Conservation (phyloP, 495 filamentous ascomycete genomes). For the Penicillium soppii region DNA sequence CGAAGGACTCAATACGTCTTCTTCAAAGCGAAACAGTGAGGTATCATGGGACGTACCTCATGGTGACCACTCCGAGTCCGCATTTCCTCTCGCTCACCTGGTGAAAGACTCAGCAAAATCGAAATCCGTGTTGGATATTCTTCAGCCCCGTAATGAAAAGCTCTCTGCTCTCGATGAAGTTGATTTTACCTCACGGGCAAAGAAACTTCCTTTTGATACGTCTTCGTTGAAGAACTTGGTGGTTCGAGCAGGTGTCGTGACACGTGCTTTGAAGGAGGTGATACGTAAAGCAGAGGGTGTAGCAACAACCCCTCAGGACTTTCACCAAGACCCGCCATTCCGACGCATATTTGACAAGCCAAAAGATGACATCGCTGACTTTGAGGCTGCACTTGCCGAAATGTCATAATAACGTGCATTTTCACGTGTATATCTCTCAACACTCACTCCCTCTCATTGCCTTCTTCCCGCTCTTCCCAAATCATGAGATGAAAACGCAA, state of each 20-base stretch:
- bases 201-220: conserved; percentile 89
- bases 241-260: conserved; percentile 75
- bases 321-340: conserved; percentile 41
- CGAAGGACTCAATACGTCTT: conserved; percentile 42
- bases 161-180: conserved; percentile 45
- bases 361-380: conserved; percentile 32
- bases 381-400: conserved; percentile 31
- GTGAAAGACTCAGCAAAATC: conserved; percentile 59
- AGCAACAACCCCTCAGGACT: conserved; percentile 55
- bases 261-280: conserved; percentile 68
- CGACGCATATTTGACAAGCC: conserved; percentile 46
- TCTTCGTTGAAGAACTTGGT: conserved; percentile 85
- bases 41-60: conserved; percentile 29
- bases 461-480: conserved; percentile 17
- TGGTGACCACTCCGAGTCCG: background rate
- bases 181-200: conserved; percentile 47
- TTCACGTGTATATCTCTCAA: conserved; percentile 7
- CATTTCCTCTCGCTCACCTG: conserved; percentile 15
- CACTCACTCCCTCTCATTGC: conserved; percentile 12
- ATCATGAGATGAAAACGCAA: conserved; percentile 24
- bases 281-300: conserved; percentile 78
- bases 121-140: conserved; percentile 77
- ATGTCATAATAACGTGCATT: conserved; percentile 16
- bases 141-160: conserved; percentile 65
- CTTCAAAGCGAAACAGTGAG: conserved; percentile 36